Evolutionary conservation across 129 eudicot species (phyloP).

Genomic region (Erigeron canadensis): DNA sequence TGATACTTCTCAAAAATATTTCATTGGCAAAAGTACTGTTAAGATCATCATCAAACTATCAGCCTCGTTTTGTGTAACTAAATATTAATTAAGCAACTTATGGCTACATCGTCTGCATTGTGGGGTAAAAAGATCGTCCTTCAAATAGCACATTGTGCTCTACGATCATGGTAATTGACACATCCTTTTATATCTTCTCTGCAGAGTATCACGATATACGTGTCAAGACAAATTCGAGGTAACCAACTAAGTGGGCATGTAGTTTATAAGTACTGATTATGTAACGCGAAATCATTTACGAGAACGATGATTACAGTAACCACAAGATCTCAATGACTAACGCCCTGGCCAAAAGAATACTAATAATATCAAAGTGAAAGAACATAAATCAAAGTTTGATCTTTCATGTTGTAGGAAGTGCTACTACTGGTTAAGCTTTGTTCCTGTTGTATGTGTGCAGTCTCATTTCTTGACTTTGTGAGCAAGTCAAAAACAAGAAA

Average conservation of each 20-base stretch:
- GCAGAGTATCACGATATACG: neutral
- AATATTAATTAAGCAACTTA: neutral
- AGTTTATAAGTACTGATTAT: neutral
- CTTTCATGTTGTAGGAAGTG: neutral
- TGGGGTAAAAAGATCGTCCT: neutral
- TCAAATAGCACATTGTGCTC: neutral
- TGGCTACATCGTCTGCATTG: neutral
- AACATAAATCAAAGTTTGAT: neutral
- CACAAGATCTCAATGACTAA: neutral
- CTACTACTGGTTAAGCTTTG: neutral
- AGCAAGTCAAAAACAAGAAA: conserved; percentile 8
- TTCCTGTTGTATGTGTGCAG: neutral
- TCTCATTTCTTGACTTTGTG: conserved; percentile 16
- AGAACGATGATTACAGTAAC: neutral
- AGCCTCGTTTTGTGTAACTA: neutral
- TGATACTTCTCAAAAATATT: conserved; percentile 5
- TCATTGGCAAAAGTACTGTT: neutral
- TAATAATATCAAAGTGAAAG: neutral
- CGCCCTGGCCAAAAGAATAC: neutral
- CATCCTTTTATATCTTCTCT: neutral
- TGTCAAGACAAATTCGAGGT: neutral
- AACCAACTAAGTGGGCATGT: neutral
- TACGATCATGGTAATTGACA: neutral
- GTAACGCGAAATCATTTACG: neutral
- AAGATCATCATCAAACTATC: neutral